Evolutionary conservation across 495 filamentous ascomycete species (phyloP).

Genomic region (Staphylotrichum longicolle): DNA sequence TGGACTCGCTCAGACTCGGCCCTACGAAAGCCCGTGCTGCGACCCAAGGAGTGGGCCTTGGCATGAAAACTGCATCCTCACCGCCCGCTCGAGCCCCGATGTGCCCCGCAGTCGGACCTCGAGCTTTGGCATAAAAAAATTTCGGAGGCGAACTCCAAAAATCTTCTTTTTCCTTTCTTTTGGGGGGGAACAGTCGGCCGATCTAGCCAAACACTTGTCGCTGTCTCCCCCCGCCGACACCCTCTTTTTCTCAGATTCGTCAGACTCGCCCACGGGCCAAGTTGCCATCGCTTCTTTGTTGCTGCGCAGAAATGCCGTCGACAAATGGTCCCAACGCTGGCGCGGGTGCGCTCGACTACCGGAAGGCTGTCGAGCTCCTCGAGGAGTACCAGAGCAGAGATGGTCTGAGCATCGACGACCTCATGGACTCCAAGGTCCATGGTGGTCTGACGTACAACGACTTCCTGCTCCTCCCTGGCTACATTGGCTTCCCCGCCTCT

Average conservation of each 20-base stretch:
- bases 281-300: conserved; percentile 20
- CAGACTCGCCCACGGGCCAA: conserved; percentile 4
- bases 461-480: conserved; percentile 58
- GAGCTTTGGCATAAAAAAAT: conserved; percentile 31
- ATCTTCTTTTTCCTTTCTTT: conserved; percentile 32
- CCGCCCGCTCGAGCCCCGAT: conserved; percentile 20
- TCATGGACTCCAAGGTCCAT: conserved; percentile 81
- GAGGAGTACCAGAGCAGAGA: conserved; percentile 71
- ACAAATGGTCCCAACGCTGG: conserved; percentile 55
- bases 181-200: conserved; percentile 39
- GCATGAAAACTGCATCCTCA: conserved; percentile 17
- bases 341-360: conserved; percentile 46
- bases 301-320: conserved; percentile 58
- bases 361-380: conserved; percentile 73
- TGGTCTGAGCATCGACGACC: conserved; percentile 77
- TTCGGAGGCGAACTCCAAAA: conserved; percentile 22
- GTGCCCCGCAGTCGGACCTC: conserved; percentile 27
- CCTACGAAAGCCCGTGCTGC: conserved; percentile 16
- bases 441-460: conserved; percentile 84
- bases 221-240: conserved; percentile 32
- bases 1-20: background rate
- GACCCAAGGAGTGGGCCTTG: background rate
- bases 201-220: conserved; percentile 28
- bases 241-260: conserved; percentile 7
- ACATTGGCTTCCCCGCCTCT: conserved; percentile 80